Conservation (phyloP, 306 rosid species). For the Quercus agrifolia region DNA sequence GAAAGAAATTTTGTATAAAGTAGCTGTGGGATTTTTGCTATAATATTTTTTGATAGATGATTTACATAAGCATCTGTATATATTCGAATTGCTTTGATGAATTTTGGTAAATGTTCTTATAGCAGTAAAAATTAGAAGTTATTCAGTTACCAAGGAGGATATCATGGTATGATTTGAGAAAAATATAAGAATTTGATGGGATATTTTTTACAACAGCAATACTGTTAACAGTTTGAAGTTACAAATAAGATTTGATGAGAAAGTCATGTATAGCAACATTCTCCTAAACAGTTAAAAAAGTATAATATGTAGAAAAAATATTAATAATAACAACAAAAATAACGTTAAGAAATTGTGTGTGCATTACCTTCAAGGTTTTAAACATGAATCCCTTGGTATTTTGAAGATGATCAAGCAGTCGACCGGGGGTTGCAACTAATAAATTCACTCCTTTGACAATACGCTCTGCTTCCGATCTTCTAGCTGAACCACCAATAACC, state of each 20-base stretch:
- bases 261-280: not conserved
- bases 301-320: not conserved
- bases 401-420: slow-evolving; percentile 94
- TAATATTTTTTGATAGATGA: too few relatives aligned
- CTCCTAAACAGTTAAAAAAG: not conserved
- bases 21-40: too few relatives aligned
- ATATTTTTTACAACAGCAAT: too few relatives aligned
- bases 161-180: too few relatives aligned
- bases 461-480: slow-evolving; percentile 89
- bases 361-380: slow-evolving; percentile 66
- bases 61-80: too few relatives aligned
- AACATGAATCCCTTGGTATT: slow-evolving; percentile 74
- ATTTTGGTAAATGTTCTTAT: too few relatives aligned
- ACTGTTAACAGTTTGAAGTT: too few relatives aligned
- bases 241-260: not conserved
- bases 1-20: too few relatives aligned
- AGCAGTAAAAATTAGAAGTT: too few relatives aligned
- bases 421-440: slow-evolving; percentile 92
- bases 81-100: too few relatives aligned
- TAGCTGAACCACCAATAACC: slow-evolving; percentile 82
- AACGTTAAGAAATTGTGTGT: not conserved
- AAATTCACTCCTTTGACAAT: slow-evolving; percentile 79
- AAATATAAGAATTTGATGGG: too few relatives aligned
- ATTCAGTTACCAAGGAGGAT: too few relatives aligned
- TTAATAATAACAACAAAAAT: not conserved